Evolutionary conservation across 768 basidiomycete genomes (phyloP), one percentile per base, ranked within the genome.

Genomic region (Xerocomellus dryophilus): DNA sequence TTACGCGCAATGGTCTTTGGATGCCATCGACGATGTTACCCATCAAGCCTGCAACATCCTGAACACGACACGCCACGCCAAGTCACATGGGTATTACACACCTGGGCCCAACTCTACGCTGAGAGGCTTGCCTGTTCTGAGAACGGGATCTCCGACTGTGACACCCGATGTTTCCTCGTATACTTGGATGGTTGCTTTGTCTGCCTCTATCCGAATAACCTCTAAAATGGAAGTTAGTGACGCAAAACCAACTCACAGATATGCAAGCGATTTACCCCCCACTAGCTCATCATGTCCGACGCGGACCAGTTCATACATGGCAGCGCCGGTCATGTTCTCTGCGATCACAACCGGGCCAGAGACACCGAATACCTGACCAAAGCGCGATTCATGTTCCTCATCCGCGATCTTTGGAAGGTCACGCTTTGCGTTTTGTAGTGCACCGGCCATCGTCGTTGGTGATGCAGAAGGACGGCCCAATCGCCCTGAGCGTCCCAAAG

Each of bases 151-250:
- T 27, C 97, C 97, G 48, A 98, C 95, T 7, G 96, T 98, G 39
- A 99, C 97, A 50, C 97, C 97, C 40, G 96, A 97, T 7, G 96
- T 98, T 77, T 99, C 97, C 73, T 99, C 97, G 67, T 99, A 98
- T 10, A 99, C 97, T 72, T 99, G 97, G 57, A 99, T 98, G 12
- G 97, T 98, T 40, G 91, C 91, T 76, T 97, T 96, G 76, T 99
- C 97, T 57, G 85, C 85, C 62, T 98, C 97, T 74, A 99, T 98
- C 65, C 97, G 85, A 65, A 99, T 99, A 65, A 99, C 97, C 92
- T 99, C 97, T 95, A 66, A 36, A 41, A 46, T 32, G 34, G 17
- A 23, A n/a, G 45, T 70, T 12, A 69, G 59, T 23, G 54, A 35
- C 38, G 23, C 18, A 27, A 35, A 43, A 29, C 7, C 7, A 43